Evolutionary conservation across 2,329 filamentous ascomycete genomes (phyloP), one percentile per base, ranked within the genome.

Genomic region (Scedosporium minutisporum): DNA sequence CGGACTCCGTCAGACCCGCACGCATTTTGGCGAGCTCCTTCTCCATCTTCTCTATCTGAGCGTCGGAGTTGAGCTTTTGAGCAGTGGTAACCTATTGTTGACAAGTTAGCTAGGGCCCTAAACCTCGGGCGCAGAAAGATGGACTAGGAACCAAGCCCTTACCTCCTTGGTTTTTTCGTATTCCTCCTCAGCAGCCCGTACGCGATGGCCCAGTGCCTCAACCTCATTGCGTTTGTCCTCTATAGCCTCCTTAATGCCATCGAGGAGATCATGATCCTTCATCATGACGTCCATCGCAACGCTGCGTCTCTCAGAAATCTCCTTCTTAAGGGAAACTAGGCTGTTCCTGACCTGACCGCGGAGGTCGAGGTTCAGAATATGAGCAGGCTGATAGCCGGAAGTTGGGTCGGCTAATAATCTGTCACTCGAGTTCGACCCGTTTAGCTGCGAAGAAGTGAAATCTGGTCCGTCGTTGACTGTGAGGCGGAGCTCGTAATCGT

Each of bases 11-110:
- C 33, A 97, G 79, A 10, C 88, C 88, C 2, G 88, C 85, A 51
- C 93, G 84, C 91, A 97, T 96, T 73, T 92, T 91, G 57, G 90
- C 89, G n/a, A 99, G 79, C 73, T 99, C 93, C 75, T 96, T 97
- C 77, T 99, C 95, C 88, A 97, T 96, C 79, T 95, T 95, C 76
- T 99, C 95, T 69, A 99, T 96, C 74, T 97, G 93, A 7, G 93
- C 87, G 72, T 97, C 95, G 2, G 88, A 91, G 6, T 87, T 88
- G 72, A 93, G 85, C 77, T 96, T 96, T 73, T 96, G 91, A 18
- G 92, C 90, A 57, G 84, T 90, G 6, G 90, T 93, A 64, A 83
- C 77, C 72, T 73, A 53, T n/a, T 3, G 48, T 41, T 4, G 23
- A 57, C 41, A 23, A 9, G 23, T 55, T 55, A 55, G 38, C 51